Conservation (phyloP, 2,329 filamentous ascomycete genomes). For the Gnomoniopsis sp. region DNA sequence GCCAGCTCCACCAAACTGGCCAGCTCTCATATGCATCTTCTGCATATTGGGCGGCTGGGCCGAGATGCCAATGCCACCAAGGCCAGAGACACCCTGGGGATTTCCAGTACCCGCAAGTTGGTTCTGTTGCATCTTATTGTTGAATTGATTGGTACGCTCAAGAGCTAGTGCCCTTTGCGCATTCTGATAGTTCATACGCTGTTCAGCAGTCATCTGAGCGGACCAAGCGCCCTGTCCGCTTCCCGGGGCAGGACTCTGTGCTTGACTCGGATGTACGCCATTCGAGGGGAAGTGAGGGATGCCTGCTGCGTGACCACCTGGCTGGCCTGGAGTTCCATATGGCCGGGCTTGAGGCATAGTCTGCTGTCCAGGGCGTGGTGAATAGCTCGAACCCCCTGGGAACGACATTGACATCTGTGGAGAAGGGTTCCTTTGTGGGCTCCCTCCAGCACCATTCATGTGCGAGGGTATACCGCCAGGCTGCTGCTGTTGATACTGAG, state of each 20-base stretch:
- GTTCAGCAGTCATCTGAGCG: conserved; percentile 21
- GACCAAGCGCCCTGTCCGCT: conserved; percentile 8
- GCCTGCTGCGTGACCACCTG: conserved; percentile 10
- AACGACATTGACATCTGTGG: conserved; percentile 33
- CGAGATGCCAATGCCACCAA: conserved; percentile 35
- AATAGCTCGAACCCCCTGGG: conserved; percentile 35
- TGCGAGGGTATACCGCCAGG: conserved; percentile 35
- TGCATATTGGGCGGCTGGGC: conserved; percentile 30
- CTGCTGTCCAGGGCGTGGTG: conserved; percentile 29
- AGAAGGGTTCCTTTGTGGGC: conserved; percentile 41
- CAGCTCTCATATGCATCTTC: conserved; percentile 34
- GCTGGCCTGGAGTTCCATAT: conserved; percentile 13
- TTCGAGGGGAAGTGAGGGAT: conserved; percentile 16
- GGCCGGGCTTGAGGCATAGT: conserved; percentile 18
- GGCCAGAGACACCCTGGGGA: conserved; percentile 41
- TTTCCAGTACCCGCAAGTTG: conserved; percentile 39
- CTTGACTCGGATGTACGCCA: conserved; percentile 6
- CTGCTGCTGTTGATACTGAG: conserved; percentile 26
- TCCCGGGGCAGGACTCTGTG: conserved; percentile 7
- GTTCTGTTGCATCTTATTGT: conserved; percentile 21
- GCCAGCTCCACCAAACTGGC: conserved; percentile 29
- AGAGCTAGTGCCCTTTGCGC: conserved; percentile 6
- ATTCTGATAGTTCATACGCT: conserved; percentile 25
- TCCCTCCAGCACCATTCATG: conserved; percentile 39
- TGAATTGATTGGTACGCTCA: conserved; percentile 11